Evolutionary conservation across 768 basidiomycete species (phyloP), one percentile per base, ranked within the genome.

Genomic region (Pisolithus albus): DNA sequence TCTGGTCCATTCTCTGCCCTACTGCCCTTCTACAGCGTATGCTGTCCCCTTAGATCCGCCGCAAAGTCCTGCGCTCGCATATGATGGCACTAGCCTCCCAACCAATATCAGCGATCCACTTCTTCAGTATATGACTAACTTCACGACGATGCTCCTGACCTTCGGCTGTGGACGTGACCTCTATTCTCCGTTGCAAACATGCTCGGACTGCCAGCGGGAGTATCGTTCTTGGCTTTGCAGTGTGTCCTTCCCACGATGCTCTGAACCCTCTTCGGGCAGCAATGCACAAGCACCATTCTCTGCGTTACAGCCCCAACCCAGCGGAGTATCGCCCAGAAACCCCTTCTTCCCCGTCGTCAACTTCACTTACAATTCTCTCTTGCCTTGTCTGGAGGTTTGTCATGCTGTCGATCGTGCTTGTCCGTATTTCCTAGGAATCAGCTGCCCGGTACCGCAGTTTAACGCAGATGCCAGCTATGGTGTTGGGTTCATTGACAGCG

Each of bases 351-450:
- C 82, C n/a, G 49, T 72, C 11, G 67, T 76, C 56, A 58, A 61
- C 2, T 65, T 61, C 18, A 49, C 71, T 1, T 90, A 88, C 67
- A 70, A 66, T n/a, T 74, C 78, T 61, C 69, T 93, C 15, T 70
- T 88, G 30, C 90, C 92, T 3, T 92, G 90, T 62, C 68, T 90
- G 9, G 92, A 91, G 68, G 79, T 78, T 28, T 94, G 92, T 67
- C 75, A 80, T 16, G 75, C 78, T 1, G 81, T 79, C 21, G 84
- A 87, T 56, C 79, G 91, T 24, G 79, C 87, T 10, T 94, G 91
- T 63, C 91, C 91, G 4, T 73, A 73, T 26, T 81, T 88, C 58
- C 56, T 94, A 8, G 76, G 78, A 2, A 86, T 89, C 68, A 67
- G 69, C 54, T 92, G 91, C 56, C 91, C 89, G 2, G 59, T 74